phyloP scores from a whole-genome alignment of 2,329 filamentous ascomycete species.

The Anthostomella pinea region DNA sequence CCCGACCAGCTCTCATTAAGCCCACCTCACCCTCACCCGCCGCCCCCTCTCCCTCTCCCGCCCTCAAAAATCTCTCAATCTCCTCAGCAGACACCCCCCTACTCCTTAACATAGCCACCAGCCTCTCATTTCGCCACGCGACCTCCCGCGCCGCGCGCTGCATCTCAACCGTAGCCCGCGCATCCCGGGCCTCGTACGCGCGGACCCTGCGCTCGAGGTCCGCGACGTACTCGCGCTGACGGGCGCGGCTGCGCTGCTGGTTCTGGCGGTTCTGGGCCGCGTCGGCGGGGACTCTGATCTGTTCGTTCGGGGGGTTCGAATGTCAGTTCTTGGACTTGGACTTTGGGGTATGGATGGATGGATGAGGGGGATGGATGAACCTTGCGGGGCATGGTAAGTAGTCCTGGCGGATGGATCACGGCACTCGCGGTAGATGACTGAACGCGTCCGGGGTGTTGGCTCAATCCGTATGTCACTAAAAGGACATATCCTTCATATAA shows the following conservation, averaged over 20 bases:
- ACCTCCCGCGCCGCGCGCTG: constrained; percentile 51
- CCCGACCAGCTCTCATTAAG: background rate
- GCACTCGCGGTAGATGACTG: too few relatives aligned
- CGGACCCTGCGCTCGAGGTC: constrained; percentile 45
- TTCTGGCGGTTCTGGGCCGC: constrained; percentile 41
- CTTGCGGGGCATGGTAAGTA: too few relatives aligned
- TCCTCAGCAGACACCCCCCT: constrained; percentile 38
- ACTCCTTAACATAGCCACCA: constrained; percentile 41
- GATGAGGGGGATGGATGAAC: background rate
- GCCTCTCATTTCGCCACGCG: constrained; percentile 44
- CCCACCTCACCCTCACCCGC: constrained; percentile 7
- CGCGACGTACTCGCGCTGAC: constrained; percentile 48
- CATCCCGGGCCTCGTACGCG: constrained; percentile 46
- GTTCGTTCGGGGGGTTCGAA: too few relatives aligned
- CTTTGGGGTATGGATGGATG: too few relatives aligned
- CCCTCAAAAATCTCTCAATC: constrained; percentile 37
- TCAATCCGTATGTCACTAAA: too few relatives aligned
- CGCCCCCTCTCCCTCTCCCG: constrained; percentile 24
- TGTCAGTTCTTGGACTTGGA: too few relatives aligned
- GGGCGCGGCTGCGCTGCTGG: constrained; percentile 51
- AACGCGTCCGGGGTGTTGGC: too few relatives aligned
- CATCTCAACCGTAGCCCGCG: constrained; percentile 51
- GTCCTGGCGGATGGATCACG: too few relatives aligned
- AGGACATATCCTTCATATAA: too few relatives aligned
- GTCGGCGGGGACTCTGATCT: constrained; percentile 21